Conservation (phyloP, 192 early-diverging fungal genomes). For the Coemansia furcata region DNA sequence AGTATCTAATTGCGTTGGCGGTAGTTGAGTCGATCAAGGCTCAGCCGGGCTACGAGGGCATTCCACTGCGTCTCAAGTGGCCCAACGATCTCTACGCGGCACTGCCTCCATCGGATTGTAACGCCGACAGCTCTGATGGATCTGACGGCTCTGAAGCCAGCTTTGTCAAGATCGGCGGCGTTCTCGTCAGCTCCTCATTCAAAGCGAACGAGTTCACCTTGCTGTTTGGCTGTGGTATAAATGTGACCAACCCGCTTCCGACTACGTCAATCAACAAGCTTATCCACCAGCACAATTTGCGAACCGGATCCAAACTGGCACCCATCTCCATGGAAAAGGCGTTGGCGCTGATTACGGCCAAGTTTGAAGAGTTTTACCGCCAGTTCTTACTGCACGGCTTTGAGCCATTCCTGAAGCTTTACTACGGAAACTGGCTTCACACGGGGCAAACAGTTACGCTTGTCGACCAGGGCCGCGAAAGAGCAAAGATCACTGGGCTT, state of each 20-base stretch:
- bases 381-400: constrained; percentile 69
- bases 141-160: constrained; percentile 25
- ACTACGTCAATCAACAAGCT: constrained; percentile 86
- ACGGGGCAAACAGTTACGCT: constrained; percentile 66
- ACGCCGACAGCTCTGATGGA: constrained; percentile 35
- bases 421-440: constrained; percentile 90
- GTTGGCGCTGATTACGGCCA: constrained; percentile 60
- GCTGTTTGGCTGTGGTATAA: constrained; percentile 85
- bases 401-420: constrained; percentile 69
- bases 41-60: constrained; percentile 68
- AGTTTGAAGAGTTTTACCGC: constrained; percentile 74
- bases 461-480: constrained; percentile 56
- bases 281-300: constrained; percentile 59
- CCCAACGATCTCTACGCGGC: constrained; percentile 95
- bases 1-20: constrained; percentile 89
- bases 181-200: constrained; percentile 84
- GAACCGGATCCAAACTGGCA: constrained; percentile 43
- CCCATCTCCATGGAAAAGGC: constrained; percentile 36
- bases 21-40: constrained; percentile 74
- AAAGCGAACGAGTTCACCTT: constrained; percentile 69
- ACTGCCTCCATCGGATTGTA: background rate
- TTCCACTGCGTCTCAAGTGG: constrained; percentile 93
- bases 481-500: constrained; percentile 74
- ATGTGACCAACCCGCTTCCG: constrained; percentile 79
- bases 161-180: constrained; percentile 82